Conservation (phyloP, 2,329 filamentous ascomycete species). For the Pseudonectria buxi region DNA sequence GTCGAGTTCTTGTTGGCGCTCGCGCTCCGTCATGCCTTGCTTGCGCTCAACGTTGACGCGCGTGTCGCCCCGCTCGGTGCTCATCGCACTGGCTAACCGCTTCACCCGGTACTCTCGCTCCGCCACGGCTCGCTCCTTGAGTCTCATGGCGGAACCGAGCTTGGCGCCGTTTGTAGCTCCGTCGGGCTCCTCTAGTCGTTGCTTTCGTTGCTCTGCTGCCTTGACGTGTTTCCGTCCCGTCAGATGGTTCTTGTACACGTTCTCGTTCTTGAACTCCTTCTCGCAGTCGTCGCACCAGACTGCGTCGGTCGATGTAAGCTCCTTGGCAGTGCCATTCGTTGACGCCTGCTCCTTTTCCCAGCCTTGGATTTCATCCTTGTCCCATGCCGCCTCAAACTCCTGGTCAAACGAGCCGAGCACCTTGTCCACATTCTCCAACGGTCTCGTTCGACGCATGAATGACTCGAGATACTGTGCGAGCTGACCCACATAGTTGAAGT, state of each 20-base stretch:
- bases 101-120: slow-evolving; percentile 81
- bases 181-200: slow-evolving; percentile 35
- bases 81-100: slow-evolving; percentile 74
- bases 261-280: slow-evolving; percentile 92
- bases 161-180: slow-evolving; percentile 21
- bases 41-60: slow-evolving; percentile 92
- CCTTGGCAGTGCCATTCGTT: slow-evolving; percentile 24
- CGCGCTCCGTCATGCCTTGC: slow-evolving; percentile 94
- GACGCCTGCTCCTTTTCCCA: slow-evolving; percentile 58
- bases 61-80: slow-evolving; percentile 81
- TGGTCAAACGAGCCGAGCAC: slow-evolving; percentile 69
- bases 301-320: slow-evolving; percentile 47
- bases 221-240: slow-evolving; percentile 89
- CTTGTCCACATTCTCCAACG: slow-evolving; percentile 78
- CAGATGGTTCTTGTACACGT: slow-evolving; percentile 86
- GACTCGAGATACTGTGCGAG: slow-evolving; percentile 78
- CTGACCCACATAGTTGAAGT: slow-evolving; percentile 81
- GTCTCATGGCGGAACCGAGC: slow-evolving; percentile 38
- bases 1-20: slow-evolving; percentile 88
- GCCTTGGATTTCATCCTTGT: slow-evolving; percentile 67
- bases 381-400: slow-evolving; percentile 81
- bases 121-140: slow-evolving; percentile 87
- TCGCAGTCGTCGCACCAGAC: slow-evolving; percentile 89
- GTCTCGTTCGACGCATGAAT: slow-evolving; percentile 78
- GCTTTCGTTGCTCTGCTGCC: slow-evolving; percentile 61